A percentile compares a stretch with the other conserved stretches of the same genome.
These are phyloP conservation scores for Endothia cerciana DNA, from an alignment of 2,329 filamentous ascomycete genomes.

Conservation along the genomic window DNA sequence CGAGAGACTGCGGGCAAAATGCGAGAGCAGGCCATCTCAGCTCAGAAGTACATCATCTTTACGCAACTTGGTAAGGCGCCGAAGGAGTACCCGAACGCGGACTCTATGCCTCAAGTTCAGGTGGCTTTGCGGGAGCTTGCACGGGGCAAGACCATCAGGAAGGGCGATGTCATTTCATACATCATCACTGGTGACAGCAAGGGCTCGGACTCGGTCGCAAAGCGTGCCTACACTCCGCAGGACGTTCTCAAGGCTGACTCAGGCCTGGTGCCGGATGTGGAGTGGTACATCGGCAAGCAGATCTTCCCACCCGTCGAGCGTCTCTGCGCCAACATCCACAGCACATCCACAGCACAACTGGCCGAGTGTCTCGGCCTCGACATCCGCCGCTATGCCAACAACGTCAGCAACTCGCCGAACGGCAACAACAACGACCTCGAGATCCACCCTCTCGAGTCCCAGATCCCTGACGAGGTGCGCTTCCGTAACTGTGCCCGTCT, in stretches of 20 bases:
- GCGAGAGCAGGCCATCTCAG: conserved; percentile 75
- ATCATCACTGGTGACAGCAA: conserved; percentile 80
- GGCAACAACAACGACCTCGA: conserved; percentile 63
- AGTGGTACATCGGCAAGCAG: conserved; percentile 98
- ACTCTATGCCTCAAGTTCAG: conserved; percentile 95
- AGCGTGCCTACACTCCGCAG: conserved; percentile 84
- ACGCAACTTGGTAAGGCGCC: conserved; percentile 96
- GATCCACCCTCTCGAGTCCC: conserved; percentile 90
- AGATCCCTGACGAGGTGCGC: conserved; percentile 88
- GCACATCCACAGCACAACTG: conserved; percentile 86
- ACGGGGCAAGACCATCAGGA: conserved; percentile 84
- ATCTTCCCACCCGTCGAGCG: conserved; percentile 97
- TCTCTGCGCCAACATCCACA: conserved; percentile 92
- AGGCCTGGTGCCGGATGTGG: conserved; percentile 82
- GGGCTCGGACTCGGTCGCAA: conserved; percentile 73
- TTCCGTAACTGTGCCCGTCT: conserved; percentile 83
- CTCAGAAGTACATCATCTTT: conserved; percentile 94
- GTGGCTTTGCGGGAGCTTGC: conserved; percentile 88
- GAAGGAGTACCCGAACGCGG: conserved; percentile 90
- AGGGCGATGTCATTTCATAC: conserved; percentile 95
- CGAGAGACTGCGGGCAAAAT: conserved; percentile 84
- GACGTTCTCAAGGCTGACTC: conserved; percentile 81
- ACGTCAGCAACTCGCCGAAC: conserved; percentile 52
- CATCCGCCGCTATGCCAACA: conserved; percentile 72
- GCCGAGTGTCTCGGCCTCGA: conserved; percentile 95